Percentiles rank a stretch among this genome's conserved stretches.
phyloP scores from a whole-genome alignment of 1,284 basidiomycete genomes.

The Stygiomarasmius scandens region DNA sequence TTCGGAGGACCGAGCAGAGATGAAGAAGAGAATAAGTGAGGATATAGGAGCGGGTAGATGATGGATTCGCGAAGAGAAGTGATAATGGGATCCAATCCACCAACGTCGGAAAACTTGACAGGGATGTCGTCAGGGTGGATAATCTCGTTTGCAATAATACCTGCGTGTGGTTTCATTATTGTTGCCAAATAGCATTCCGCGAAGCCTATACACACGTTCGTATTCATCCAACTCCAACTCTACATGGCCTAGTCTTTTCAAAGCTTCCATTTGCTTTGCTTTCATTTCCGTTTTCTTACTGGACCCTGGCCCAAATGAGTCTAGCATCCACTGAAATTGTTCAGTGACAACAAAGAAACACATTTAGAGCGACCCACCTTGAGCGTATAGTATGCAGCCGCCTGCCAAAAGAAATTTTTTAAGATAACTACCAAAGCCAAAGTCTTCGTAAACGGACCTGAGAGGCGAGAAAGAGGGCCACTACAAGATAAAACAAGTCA shows the following conservation, averaged over 20 bases:
- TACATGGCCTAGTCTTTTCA: constrained; percentile 74
- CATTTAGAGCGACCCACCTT: constrained; percentile 31
- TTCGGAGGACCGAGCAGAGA: constrained; percentile 75
- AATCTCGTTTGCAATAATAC: constrained; percentile 80
- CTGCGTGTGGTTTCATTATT: constrained; percentile 38
- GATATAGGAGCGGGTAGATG: constrained; percentile 94
- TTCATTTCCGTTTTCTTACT: constrained; percentile 63
- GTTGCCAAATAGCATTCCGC: background rate
- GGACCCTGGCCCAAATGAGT: constrained; percentile 18
- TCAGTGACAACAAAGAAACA: background rate
- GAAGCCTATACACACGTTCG: constrained; percentile 64
- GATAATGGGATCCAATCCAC: constrained; percentile 95
- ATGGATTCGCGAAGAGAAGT: constrained; percentile 92
- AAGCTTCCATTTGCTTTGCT: constrained; percentile 69
- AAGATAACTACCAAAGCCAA: constrained; percentile 7
- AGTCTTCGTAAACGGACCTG: constrained; percentile 35
- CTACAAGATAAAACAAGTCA: constrained; percentile 22
- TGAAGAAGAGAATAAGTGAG: constrained; percentile 83
- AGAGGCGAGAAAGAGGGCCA: constrained; percentile 47
- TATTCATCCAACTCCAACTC: constrained; percentile 78
- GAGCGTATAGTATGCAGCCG: constrained; percentile 50
- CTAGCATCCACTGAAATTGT: constrained; percentile 40
- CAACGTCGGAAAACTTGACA: constrained; percentile 80
- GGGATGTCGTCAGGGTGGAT: constrained; percentile 86
- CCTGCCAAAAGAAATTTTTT: constrained; percentile 34